A percentile compares a stretch with the other conserved stretches of the same genome.
Conservation (phyloP, 2,329 filamentous ascomycete genomes). For the Penicillium sclerotigenum region DNA sequence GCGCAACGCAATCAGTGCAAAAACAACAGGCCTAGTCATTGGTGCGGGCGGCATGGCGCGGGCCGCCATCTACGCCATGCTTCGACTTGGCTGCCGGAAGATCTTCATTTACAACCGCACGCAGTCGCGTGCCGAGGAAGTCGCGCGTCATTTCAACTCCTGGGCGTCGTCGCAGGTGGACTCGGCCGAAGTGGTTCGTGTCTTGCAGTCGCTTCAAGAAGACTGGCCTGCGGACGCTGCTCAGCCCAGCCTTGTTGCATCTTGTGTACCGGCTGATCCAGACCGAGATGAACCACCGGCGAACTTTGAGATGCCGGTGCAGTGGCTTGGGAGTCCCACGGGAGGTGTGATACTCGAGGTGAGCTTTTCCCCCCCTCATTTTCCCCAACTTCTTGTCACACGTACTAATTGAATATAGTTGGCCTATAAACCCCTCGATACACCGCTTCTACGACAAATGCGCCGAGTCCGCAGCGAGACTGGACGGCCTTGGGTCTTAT, state of each 20-base stretch:
- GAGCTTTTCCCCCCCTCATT: too few species aligned
- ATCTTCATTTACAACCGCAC: slow-evolving; percentile 75
- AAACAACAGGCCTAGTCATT: slow-evolving; percentile 53
- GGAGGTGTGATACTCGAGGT: slow-evolving; percentile 74
- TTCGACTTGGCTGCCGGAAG: slow-evolving; percentile 71
- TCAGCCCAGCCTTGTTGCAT: slow-evolving; percentile 70
- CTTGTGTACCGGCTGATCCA: slow-evolving; percentile 70
- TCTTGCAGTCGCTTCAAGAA: slow-evolving; percentile 58
- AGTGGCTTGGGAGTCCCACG: slow-evolving; percentile 69
- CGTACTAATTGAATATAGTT: slow-evolving; percentile 30
- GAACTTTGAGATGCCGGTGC: slow-evolving; percentile 64
- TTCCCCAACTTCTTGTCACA: slow-evolving; percentile 2
- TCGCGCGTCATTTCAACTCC: slow-evolving; percentile 67
- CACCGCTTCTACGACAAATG: slow-evolving; percentile 67
- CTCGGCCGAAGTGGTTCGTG: slow-evolving; percentile 40
- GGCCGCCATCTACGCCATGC: slow-evolving; percentile 73
- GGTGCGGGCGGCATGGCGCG: slow-evolving; percentile 72
- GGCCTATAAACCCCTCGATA: slow-evolving; percentile 70
- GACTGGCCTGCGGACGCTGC: slow-evolving; percentile 63
- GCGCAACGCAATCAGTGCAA: slow-evolving; percentile 53
- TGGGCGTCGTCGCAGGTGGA: slow-evolving; percentile 42
- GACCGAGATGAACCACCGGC: slow-evolving; percentile 63
- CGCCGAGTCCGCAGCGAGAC: slow-evolving; percentile 57
- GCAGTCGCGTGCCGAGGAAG: slow-evolving; percentile 60
- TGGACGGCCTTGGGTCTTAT: slow-evolving; percentile 60